Percentiles rank a stretch among this genome's conserved stretches.
Evolutionary conservation across 2,329 filamentous ascomycete genomes (phyloP).

Genomic region (Cladophialophora psammophila): DNA sequence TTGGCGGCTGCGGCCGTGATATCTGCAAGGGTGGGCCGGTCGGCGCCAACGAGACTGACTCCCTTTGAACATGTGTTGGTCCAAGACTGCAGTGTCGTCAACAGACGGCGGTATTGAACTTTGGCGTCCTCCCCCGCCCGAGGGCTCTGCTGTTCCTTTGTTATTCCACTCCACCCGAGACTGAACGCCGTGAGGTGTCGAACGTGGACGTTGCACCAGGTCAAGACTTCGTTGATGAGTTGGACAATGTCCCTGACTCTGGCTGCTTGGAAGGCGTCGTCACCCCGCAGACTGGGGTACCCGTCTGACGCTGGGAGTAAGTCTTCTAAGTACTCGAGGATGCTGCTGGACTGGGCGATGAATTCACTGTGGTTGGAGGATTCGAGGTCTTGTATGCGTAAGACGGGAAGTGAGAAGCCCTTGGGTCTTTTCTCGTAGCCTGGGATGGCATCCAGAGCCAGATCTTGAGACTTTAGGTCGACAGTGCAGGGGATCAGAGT

Average conservation of each 20-base stretch:
- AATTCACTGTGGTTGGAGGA: constrained; percentile 6
- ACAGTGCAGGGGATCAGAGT: constrained; percentile 9
- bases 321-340: constrained; percentile 12
- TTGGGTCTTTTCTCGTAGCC: constrained; percentile 9
- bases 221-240: constrained; percentile 12
- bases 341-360: constrained; percentile 9
- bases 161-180: constrained; percentile 11
- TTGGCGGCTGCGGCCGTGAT: constrained; percentile 9
- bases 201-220: constrained; percentile 9
- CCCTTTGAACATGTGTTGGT: constrained; percentile 9
- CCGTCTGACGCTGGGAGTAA: constrained; percentile 10
- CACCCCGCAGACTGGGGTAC: constrained; percentile 9
- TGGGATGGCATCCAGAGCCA: constrained; percentile 12
- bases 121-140: constrained; percentile 6
- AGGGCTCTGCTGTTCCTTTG: constrained; percentile 11
- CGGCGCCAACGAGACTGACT: constrained; percentile 9
- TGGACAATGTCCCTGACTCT: constrained; percentile 11
- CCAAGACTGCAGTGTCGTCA: constrained; percentile 11
- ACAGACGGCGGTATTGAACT: constrained; percentile 11
- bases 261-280: constrained; percentile 11
- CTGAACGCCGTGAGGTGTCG: constrained; percentile 9
- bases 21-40: constrained; percentile 12
- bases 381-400: constrained; percentile 11
- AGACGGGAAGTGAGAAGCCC: constrained; percentile 12
- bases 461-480: constrained; percentile 9